Evolutionary conservation across 2,329 filamentous ascomycete species (phyloP).

Genomic region (Ceratocystis diversiconidia): DNA sequence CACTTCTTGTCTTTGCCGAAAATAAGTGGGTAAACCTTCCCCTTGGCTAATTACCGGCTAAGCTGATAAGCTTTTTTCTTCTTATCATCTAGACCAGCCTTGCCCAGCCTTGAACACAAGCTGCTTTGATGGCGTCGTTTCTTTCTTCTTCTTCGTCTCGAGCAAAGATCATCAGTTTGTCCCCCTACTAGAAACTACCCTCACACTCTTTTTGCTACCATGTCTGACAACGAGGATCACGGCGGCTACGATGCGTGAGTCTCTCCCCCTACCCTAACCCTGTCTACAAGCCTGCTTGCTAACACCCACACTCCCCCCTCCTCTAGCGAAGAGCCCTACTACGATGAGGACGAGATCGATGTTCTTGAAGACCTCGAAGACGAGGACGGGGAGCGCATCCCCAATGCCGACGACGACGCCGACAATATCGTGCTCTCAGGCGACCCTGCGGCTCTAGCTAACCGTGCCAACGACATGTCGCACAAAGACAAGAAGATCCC

Average conservation of each 20-base stretch:
- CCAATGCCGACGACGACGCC: conserved; percentile 41
- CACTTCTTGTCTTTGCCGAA: background rate
- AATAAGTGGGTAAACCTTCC: background rate
- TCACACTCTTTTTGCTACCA: conserved; percentile 25
- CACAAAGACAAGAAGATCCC: conserved; percentile 77
- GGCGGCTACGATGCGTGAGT: conserved; percentile 44
- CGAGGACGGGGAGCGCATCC: conserved; percentile 36
- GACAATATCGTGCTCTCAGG: conserved; percentile 47
- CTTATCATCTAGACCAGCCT: background rate
- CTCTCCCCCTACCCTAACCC: background rate
- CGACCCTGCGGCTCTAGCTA: conserved; percentile 44
- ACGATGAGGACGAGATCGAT: conserved; percentile 53
- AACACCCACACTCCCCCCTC: background rate
- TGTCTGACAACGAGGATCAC: conserved; percentile 64
- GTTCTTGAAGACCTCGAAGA: conserved; percentile 41
- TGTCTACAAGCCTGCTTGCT: background rate
- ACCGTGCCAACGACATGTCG: conserved; percentile 40
- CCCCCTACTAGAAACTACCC: background rate
- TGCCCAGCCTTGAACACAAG: conserved; percentile 5
- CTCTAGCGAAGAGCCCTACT: conserved; percentile 52
- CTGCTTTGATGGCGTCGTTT: background rate
- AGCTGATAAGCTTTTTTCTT: conserved; percentile 15
- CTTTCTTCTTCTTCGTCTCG: conserved; percentile 12
- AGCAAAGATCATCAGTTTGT: conserved; percentile 4
- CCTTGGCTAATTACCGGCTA: conserved; percentile 3